Conservation (phyloP, 352 stramenopile genomes). For the Phytopythium aichiense region DNA sequence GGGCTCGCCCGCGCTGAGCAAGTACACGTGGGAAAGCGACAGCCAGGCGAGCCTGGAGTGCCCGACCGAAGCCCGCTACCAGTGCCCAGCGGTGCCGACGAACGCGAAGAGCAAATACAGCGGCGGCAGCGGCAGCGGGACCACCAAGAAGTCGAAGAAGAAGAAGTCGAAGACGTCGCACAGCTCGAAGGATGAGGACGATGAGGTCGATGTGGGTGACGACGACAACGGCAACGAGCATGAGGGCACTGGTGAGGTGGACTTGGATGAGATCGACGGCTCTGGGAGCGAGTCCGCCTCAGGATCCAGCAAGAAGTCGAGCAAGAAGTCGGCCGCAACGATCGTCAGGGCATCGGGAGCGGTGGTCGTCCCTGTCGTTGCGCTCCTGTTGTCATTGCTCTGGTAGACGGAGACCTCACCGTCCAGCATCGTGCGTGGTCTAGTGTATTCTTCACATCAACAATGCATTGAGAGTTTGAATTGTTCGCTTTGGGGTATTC, state of each 20-base stretch:
- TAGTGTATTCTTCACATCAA: neutral
- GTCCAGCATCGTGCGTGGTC: neutral
- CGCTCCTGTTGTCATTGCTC: neutral
- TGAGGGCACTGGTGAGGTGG: neutral
- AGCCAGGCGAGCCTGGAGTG: conserved; percentile 15
- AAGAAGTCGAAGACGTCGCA: neutral
- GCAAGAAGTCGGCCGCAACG: neutral
- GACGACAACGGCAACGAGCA: neutral
- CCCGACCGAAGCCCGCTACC: conserved; percentile 18
- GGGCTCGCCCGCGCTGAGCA: conserved; percentile 10
- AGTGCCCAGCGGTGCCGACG: conserved; percentile 28
- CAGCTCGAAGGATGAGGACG: neutral
- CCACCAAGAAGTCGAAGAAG: neutral
- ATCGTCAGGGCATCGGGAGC: neutral
- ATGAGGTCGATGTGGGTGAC: neutral
- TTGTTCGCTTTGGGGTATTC: neutral
- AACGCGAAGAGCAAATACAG: conserved; percentile 1
- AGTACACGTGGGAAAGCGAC: conserved; percentile 21
- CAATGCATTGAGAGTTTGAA: neutral
- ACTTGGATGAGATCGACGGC: neutral
- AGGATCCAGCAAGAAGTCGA: neutral
- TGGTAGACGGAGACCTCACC: neutral
- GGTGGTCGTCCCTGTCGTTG: neutral
- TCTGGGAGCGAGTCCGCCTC: neutral
- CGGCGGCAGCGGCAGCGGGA: neutral